A percentile compares a stretch with the other conserved stretches of the same genome.
Conservation (phyloP, 176 grass and related monocot genomes). For the Cymbopogon citratus region DNA sequence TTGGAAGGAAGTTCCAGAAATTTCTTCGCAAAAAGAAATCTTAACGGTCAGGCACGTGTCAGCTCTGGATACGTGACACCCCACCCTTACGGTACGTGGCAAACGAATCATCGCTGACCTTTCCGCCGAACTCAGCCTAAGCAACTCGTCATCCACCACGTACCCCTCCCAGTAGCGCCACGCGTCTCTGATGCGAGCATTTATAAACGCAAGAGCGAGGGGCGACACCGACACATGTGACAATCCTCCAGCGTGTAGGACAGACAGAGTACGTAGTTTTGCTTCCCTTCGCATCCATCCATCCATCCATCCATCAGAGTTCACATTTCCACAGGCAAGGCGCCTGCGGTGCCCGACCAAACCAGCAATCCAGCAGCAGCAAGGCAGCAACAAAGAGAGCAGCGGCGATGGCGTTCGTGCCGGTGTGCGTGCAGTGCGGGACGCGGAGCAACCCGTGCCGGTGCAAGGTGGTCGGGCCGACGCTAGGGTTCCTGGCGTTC, state of each 20-base stretch:
- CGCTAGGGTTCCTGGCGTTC: constrained; percentile 78
- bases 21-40: background rate
- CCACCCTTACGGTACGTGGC: background rate
- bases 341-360: too few relatives aligned
- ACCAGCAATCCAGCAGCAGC: background rate
- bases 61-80: background rate
- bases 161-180: background rate
- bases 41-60: background rate
- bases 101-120: constrained; percentile 8
- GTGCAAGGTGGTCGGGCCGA: constrained; percentile 83
- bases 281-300: background rate
- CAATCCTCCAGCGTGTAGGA: background rate
- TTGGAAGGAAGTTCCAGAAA: background rate
- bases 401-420: constrained; percentile 26
- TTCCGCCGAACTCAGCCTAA: background rate
- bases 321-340: background rate
- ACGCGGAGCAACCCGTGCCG: constrained; percentile 89
- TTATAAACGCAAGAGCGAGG: background rate
- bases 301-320: background rate
- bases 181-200: background rate
- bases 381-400: too few relatives aligned
- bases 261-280: background rate
- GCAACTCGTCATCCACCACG: background rate
- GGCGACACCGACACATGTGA: background rate
- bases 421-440: constrained; percentile 75